Base-by-base conservation (phyloP, 2,329 filamentous ascomycete species). In the Chaetomiaceae sp. region DNA sequence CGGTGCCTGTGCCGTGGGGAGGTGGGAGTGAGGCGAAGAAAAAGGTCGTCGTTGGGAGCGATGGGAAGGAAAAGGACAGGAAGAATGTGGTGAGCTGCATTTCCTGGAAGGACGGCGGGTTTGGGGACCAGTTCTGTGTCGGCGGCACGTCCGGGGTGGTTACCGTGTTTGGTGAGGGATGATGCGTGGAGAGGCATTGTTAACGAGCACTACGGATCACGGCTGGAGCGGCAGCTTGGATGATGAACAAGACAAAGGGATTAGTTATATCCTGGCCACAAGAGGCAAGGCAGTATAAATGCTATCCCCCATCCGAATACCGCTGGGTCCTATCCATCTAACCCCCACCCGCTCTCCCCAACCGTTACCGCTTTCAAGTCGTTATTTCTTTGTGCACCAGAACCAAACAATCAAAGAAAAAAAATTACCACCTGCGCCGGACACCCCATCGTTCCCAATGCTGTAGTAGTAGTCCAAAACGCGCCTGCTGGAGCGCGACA, bases 121-220 rank as follows among this genome's bases (percentile, higher is more conserved):
- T 78, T 66, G 81, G 81, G 5, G 76, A 83, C 53, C 80, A 85
- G 64, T 85, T 81, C 63, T 83, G 81, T 54, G 81, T 79, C 12
- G 81, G 79, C 34, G 81, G 81, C n/a, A 82, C 79, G 20, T 83
- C 81, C 44, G 82, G 82, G 5, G 70, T 81, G 14, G 81, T 83
- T n/a, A 83, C 81, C 0, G 80, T 85, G 10, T 85, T 80, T 66
- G 79, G 79, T 25, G 48, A 57, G 34, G 47, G 43, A 20, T 59
- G 44, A 54, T 25, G 7, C 17, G 16, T 43, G n/a, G 14, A 10
- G 30, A 33, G 30, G 30, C 9, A 12, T 33, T 2, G 12, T n/a
- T 12, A 13, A 10, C 25, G 10, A 6, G 25, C 10, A 7, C 25
- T 27, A n/a, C n/a, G n/a, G n/a, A n/a, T n/a, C n/a, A n/a, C n/a